Conservation (phyloP, 345 rosid species). For the Rhodamnia argentea region DNA sequence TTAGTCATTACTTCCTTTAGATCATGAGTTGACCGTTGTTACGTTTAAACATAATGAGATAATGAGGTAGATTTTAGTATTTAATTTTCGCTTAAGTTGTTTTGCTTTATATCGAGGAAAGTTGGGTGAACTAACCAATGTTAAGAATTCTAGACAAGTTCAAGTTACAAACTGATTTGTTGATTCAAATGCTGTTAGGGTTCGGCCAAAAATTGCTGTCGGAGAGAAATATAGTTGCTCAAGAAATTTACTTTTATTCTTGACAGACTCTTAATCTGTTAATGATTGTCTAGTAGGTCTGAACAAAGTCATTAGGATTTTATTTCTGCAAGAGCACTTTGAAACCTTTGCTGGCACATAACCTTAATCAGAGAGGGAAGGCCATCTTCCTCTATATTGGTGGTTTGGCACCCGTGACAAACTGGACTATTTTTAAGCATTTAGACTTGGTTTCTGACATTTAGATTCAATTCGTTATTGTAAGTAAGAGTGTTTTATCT, state of each 20-base stretch:
- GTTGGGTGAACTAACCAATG: neutral
- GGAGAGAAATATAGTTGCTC: neutral
- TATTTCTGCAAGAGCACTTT: neutral
- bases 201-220: neutral
- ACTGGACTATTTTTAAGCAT: neutral
- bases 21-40: neutral
- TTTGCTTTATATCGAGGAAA: neutral
- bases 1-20: neutral
- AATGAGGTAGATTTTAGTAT: neutral
- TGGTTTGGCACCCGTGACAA: neutral
- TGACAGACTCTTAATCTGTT: neutral
- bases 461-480: neutral
- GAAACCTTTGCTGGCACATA: neutral
- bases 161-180: neutral
- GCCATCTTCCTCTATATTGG: neutral
- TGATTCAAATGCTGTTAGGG: neutral
- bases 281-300: neutral
- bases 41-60: neutral
- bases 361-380: neutral
- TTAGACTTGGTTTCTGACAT: neutral
- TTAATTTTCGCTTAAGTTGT: neutral
- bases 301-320: neutral
- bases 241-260: neutral
- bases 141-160: neutral
- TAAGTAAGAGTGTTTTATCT: neutral